Conservation (phyloP, 495 filamentous ascomycete genomes). For the Margaritispora aquatica region DNA sequence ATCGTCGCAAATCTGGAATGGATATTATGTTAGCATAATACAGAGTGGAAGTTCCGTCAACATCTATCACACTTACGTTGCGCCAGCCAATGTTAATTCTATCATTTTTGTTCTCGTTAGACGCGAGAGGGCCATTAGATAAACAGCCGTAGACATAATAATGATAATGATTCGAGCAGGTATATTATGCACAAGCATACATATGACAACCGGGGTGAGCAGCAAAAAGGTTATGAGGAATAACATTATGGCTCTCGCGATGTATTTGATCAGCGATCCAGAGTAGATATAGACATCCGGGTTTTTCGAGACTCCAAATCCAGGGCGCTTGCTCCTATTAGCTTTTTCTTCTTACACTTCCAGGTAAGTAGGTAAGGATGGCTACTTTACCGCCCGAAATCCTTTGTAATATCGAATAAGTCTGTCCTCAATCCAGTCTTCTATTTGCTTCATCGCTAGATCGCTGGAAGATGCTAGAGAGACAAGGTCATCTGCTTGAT, state of each 20-base stretch:
- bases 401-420: slow-evolving; percentile 20
- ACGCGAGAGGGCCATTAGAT: slow-evolving; percentile 21
- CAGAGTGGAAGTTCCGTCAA: background rate
- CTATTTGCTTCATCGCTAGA: slow-evolving; percentile 20
- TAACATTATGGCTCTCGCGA: slow-evolving; percentile 23
- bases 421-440: slow-evolving; percentile 25
- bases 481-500: slow-evolving; percentile 19
- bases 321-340: slow-evolving; percentile 1
- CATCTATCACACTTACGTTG: slow-evolving; percentile 24
- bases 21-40: background rate
- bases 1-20: background rate
- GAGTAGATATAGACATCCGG: slow-evolving; percentile 25
- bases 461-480: slow-evolving; percentile 20
- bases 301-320: slow-evolving; percentile 19
- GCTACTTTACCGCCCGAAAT: slow-evolving; percentile 21
- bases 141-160: slow-evolving; percentile 21
- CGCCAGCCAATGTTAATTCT: slow-evolving; percentile 28
- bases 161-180: slow-evolving; percentile 26
- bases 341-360: background rate
- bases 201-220: slow-evolving; percentile 27
- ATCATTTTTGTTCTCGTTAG: slow-evolving; percentile 27
- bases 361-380: background rate
- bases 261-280: slow-evolving; percentile 19
- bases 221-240: slow-evolving; percentile 26
- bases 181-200: slow-evolving; percentile 18